A percentile compares a stretch with the other conserved stretches of the same genome.
Conservation (phyloP, 2,329 filamentous ascomycete genomes). For the Epichloe gansuensis region DNA sequence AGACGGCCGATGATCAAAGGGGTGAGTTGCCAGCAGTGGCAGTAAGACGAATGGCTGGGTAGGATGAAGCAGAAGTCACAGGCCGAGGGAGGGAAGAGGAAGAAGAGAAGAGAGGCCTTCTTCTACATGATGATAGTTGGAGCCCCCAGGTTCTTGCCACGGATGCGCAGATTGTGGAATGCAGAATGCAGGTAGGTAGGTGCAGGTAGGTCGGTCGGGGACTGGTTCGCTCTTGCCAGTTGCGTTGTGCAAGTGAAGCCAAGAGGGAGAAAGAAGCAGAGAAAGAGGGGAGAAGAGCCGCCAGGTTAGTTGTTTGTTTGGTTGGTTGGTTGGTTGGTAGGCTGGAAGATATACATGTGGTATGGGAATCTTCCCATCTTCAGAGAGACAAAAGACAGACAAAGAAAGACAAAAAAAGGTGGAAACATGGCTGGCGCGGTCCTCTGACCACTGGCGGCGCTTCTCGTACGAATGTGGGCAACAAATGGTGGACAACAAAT, state of each 20-base stretch:
- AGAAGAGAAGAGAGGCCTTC: background rate
- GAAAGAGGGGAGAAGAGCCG: background rate
- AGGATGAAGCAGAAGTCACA: no score
- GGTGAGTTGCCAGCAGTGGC: background rate
- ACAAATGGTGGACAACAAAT: background rate
- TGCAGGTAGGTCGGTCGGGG: no score
- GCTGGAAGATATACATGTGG: background rate
- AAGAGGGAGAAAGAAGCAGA: background rate
- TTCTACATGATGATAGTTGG: background rate
- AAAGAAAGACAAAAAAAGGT: background rate
- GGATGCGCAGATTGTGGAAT: background rate
- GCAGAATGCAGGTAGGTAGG: background rate
- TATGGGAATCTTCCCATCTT: no score
- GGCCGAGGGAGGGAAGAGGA: background rate
- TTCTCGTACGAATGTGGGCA: background rate
- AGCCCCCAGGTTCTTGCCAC: background rate
- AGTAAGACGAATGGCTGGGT: background rate
- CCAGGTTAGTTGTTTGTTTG: background rate
- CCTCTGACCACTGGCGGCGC: background rate
- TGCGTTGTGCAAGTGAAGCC: background rate
- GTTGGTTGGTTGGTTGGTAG: background rate
- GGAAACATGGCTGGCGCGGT: constrained; percentile 2
- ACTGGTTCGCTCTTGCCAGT: background rate
- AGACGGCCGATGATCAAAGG: background rate
- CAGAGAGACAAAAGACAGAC: no score